A percentile compares a stretch with the other conserved stretches of the same genome.
Conservation (phyloP, 306 rosid genomes). For the Gleditsia sinensis region DNA sequence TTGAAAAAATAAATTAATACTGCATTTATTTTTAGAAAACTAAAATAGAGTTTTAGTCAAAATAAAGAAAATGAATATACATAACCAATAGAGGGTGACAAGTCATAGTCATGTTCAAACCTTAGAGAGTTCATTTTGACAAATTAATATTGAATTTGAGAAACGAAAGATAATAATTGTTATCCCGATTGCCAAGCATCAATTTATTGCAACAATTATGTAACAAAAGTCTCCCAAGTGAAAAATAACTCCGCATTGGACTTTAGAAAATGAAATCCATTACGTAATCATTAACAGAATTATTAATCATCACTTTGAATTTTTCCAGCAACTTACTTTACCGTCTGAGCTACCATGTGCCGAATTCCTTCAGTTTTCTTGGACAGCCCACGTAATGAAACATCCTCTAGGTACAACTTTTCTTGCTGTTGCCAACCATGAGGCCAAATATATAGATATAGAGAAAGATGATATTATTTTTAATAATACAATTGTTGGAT, state of each 20-base stretch:
- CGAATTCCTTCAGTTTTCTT: constrained; percentile 19
- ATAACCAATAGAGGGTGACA: constrained; percentile 14
- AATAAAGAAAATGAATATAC: too few relatives aligned
- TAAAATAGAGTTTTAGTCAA: too few relatives aligned
- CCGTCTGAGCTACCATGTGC: constrained; percentile 17
- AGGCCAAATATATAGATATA: too few relatives aligned
- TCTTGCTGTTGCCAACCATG: neutral
- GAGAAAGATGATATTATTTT: too few relatives aligned
- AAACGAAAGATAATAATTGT: neutral
- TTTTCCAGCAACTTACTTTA: constrained; percentile 28
- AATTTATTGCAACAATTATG: neutral
- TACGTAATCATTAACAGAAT: neutral
- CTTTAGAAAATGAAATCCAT: constrained; percentile 10
- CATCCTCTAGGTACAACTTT: constrained; percentile 9
- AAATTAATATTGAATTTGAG: neutral
- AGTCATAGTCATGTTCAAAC: constrained; percentile 12
- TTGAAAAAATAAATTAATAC: too few relatives aligned
- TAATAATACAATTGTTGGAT: too few relatives aligned
- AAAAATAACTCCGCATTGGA: constrained; percentile 5
- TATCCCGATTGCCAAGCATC: constrained; percentile 1
- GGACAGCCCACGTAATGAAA: constrained; percentile 18
- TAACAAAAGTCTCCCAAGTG: neutral
- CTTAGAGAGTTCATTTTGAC: constrained; percentile 8
- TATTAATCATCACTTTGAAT: constrained; percentile 3
- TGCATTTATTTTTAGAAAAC: too few relatives aligned